Evolutionary conservation across 2,329 filamentous ascomycete genomes (phyloP).

Genomic region (Arthrocladium fulminans): DNA sequence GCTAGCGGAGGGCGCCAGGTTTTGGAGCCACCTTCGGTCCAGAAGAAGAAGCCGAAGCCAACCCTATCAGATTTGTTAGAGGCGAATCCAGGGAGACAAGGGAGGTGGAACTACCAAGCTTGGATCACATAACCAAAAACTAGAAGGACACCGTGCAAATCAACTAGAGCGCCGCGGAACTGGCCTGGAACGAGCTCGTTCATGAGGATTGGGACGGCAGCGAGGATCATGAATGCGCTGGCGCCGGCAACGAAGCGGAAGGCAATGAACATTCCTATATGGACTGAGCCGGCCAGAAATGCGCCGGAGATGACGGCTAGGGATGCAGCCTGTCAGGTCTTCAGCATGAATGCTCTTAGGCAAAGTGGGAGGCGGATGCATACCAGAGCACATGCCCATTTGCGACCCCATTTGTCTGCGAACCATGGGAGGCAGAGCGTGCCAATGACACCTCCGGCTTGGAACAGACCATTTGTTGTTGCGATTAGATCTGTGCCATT

Average conservation of each 20-base stretch:
- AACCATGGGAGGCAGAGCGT: conserved; percentile 14
- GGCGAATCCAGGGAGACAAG: neutral
- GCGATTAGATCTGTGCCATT: conserved; percentile 37
- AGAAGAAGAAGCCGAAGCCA: conserved; percentile 20
- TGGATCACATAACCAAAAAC: conserved; percentile 17
- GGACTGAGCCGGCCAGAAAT: conserved; percentile 13
- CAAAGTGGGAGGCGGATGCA: too few species aligned
- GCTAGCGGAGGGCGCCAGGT: conserved; percentile 20
- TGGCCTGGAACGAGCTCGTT: conserved; percentile 18
- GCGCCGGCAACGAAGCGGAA: conserved; percentile 19
- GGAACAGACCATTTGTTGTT: conserved; percentile 39
- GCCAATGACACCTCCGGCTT: conserved; percentile 34
- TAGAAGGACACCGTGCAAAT: conserved; percentile 16
- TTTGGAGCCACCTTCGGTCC: conserved; percentile 14
- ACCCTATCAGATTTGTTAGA: conserved; percentile 10
- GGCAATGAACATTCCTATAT: conserved; percentile 18
- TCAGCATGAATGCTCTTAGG: too few species aligned
- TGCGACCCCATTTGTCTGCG: conserved; percentile 17
- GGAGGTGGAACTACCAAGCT: neutral
- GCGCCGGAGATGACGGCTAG: conserved; percentile 15
- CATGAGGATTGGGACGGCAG: conserved; percentile 19
- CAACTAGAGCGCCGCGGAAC: conserved; percentile 17
- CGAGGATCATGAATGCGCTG: conserved; percentile 19
- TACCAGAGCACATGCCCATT: conserved; percentile 17
- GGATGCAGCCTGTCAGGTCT: too few species aligned